phyloP scores from a whole-genome alignment of 306 rosid species.

The Lablab purpureus region DNA sequence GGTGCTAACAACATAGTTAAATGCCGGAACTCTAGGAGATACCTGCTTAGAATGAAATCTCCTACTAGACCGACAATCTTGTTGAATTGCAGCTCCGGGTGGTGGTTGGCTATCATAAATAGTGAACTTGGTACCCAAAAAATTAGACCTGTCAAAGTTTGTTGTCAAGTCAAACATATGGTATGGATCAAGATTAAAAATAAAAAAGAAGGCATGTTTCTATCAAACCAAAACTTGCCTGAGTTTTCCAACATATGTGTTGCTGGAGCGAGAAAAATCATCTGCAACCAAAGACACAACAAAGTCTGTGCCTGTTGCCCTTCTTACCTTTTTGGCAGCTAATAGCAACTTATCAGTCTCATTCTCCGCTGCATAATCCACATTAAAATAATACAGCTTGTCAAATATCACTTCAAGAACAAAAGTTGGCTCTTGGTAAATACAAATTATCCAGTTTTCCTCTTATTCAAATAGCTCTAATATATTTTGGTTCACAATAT shows the following conservation, averaged over 20 bases:
- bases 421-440: slow-evolving; percentile 4
- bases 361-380: slow-evolving; percentile 67
- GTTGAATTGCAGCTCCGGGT: slow-evolving; percentile 44
- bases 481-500: background rate
- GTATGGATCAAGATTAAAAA: slow-evolving; percentile 4
- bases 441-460: slow-evolving; percentile 30
- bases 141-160: slow-evolving; percentile 76
- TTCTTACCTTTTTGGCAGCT: slow-evolving; percentile 84
- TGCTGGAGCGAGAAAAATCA: slow-evolving; percentile 77
- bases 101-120: slow-evolving; percentile 73
- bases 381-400: slow-evolving; percentile 39
- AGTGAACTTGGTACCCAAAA: slow-evolving; percentile 80
- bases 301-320: slow-evolving; percentile 78
- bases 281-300: slow-evolving; percentile 71
- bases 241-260: slow-evolving; percentile 72
- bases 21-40: slow-evolving; percentile 79
- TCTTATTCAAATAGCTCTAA: slow-evolving; percentile 27
- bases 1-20: slow-evolving; percentile 64
- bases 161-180: slow-evolving; percentile 37
- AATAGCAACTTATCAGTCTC: slow-evolving; percentile 72
- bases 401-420: slow-evolving; percentile 39
- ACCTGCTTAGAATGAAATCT: slow-evolving; percentile 74
- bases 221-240: slow-evolving; percentile 59
- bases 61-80: slow-evolving; percentile 52
- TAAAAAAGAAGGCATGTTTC: background rate